Evolutionary conservation across 2,329 filamentous ascomycete species (phyloP).

Genomic region (Fusarium tjaetaba): DNA sequence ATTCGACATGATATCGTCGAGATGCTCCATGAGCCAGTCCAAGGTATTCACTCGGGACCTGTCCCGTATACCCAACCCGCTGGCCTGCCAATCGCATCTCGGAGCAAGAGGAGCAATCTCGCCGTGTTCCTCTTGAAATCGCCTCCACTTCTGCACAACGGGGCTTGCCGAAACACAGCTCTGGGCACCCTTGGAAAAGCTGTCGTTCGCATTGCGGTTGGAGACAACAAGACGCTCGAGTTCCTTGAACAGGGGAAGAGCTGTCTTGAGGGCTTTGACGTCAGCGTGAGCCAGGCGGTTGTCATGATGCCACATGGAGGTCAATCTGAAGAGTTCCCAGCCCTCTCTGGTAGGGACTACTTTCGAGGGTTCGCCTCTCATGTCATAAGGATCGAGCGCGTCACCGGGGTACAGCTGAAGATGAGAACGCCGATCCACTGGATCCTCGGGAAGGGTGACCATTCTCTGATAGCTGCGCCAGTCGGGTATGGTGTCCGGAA

Average conservation of each 20-base stretch:
- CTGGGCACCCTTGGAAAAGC: not conserved
- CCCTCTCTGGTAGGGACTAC: not conserved
- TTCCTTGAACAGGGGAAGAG: not conserved
- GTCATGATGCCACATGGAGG: not conserved
- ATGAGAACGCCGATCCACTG: not conserved
- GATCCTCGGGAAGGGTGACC: not conserved
- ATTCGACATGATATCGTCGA: not conserved
- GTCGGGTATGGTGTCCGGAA: too few species aligned
- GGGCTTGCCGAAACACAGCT: not conserved
- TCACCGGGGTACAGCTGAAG: too few species aligned
- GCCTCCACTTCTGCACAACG: not conserved
- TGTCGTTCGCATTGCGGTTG: not conserved
- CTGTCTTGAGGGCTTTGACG: not conserved
- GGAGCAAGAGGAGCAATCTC: not conserved
- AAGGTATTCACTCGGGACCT: not conserved
- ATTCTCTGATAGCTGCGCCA: not conserved
- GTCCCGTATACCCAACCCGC: not conserved
- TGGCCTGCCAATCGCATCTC: not conserved
- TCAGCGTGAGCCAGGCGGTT: not conserved
- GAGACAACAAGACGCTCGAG: not conserved
- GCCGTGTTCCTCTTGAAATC: accelerated
- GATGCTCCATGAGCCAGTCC: not conserved
- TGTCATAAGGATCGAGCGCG: not conserved
- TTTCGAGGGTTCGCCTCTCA: too few species aligned
- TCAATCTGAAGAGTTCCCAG: not conserved